Evolutionary conservation across 192 early-diverging fungal genomes (phyloP).

Genomic region (Backusella morwellensis): DNA sequence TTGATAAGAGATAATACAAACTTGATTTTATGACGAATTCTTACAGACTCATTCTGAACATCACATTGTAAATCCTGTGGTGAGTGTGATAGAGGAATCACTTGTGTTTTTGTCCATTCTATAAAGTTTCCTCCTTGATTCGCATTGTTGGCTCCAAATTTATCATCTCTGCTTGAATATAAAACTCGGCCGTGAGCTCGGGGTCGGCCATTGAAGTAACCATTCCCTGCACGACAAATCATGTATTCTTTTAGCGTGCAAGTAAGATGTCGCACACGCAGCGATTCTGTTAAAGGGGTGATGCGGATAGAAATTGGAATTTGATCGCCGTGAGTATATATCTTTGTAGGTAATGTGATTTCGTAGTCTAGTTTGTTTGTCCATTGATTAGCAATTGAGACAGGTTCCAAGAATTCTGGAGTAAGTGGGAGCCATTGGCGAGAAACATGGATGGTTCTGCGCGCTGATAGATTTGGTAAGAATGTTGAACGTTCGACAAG

Average conservation of each 20-base stretch:
- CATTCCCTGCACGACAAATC: conserved; percentile 38
- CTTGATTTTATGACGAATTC: conserved; percentile 34
- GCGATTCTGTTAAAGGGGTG: conserved; percentile 37
- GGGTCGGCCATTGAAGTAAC: conserved; percentile 9
- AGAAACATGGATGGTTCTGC: conserved; percentile 38
- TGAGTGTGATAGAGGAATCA: conserved; percentile 10
- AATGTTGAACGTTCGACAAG: conserved; percentile 52
- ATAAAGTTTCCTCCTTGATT: neutral
- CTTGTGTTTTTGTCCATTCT: conserved; percentile 18
- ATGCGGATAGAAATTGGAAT: conserved; percentile 47
- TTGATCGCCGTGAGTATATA: conserved; percentile 49
- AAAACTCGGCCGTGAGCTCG: conserved; percentile 4
- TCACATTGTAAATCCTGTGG: conserved; percentile 25
- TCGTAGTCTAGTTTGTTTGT: conserved; percentile 50
- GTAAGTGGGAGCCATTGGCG: conserved; percentile 46
- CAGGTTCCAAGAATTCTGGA: conserved; percentile 45
- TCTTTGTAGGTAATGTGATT: conserved; percentile 51
- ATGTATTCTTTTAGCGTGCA: conserved; percentile 56
- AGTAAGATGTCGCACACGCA: conserved; percentile 43
- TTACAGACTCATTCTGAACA: conserved; percentile 27
- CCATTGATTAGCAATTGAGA: conserved; percentile 54
- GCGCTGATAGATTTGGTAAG: conserved; percentile 40
- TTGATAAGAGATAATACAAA: conserved; percentile 25
- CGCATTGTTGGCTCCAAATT: conserved; percentile 9
- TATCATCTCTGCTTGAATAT: neutral